A percentile compares a stretch with the other conserved stretches of the same genome.
phyloP scores from a whole-genome alignment of 2,329 filamentous ascomycete genomes.

The Fusarium sp. region DNA sequence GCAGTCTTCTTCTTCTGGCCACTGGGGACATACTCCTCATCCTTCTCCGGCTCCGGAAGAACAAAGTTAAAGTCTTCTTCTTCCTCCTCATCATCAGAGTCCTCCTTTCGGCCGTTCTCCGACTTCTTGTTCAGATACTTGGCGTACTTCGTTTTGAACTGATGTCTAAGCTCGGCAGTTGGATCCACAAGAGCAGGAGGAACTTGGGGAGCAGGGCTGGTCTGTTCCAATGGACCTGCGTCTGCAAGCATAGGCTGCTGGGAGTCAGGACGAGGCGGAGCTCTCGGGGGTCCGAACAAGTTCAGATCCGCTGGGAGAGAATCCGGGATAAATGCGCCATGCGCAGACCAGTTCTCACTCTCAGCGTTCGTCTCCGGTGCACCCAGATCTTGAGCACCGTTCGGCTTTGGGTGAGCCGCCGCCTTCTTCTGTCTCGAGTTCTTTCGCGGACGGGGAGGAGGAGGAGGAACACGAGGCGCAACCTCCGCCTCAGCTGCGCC shows the following conservation, averaged over 20 bases:
- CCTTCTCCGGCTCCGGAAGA: constrained; percentile 34
- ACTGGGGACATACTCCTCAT: constrained; percentile 34
- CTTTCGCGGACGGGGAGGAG: not conserved
- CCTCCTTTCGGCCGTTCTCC: not conserved
- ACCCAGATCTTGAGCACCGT: too few species aligned
- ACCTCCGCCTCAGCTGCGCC: not conserved
- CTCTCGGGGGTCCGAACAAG: not conserved
- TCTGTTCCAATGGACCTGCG: not conserved
- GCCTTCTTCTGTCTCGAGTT: not conserved
- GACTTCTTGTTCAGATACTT: constrained; percentile 5
- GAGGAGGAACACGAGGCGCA: not conserved
- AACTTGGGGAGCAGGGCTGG: too few species aligned
- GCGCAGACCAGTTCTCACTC: too few species aligned
- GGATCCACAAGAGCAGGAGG: too few species aligned
- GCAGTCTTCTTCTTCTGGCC: constrained; percentile 12
- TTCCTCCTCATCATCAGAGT: not conserved
- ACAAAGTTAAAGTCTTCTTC: constrained; percentile 8
- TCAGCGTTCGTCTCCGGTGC: too few species aligned
- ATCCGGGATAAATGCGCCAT: not conserved
- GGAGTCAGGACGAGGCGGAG: not conserved
- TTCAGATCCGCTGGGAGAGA: not conserved
- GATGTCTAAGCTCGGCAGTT: constrained; percentile 9
- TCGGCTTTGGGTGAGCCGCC: too few species aligned
- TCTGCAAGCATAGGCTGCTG: not conserved
- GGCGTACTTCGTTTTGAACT: constrained; percentile 19